These are phyloP conservation scores for Eucalyptus virginea DNA, from an alignment of 345 rosid genomes.

Conservation along the genomic window DNA sequence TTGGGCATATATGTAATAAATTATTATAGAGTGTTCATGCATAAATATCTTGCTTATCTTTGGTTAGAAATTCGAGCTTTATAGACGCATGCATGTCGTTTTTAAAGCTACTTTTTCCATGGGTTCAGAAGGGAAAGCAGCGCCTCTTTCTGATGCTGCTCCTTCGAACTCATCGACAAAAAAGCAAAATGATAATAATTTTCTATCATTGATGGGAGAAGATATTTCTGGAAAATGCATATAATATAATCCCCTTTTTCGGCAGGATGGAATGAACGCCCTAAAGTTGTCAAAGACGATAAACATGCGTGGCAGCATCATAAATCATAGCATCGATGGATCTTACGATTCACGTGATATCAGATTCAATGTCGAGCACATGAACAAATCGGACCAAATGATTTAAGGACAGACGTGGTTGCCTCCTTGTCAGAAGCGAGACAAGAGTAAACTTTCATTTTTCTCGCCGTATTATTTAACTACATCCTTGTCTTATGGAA, in stretches of 20 bases:
- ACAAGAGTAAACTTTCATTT: background rate
- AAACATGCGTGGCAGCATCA: background rate
- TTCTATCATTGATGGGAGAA: background rate
- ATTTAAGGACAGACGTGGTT: background rate
- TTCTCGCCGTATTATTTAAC: background rate
- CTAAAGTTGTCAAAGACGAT: background rate
- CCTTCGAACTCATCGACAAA: background rate
- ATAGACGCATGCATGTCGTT: background rate
- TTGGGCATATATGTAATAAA: background rate
- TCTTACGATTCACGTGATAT: background rate
- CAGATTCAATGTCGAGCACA: background rate
- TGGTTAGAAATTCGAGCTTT: background rate
- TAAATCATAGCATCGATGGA: background rate
- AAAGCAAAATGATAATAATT: background rate
- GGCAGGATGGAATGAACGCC: background rate
- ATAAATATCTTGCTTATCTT: background rate
- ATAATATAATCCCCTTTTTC: background rate
- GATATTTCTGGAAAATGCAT: background rate
- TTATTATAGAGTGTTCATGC: background rate
- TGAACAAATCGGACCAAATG: background rate
- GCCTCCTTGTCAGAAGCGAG: background rate
- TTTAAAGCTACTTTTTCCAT: background rate
- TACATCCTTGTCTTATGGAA: background rate
- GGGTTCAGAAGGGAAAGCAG: background rate
- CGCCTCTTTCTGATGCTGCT: background rate